A percentile compares a stretch with the other conserved stretches of the same genome.
Evolutionary conservation across 805 yeast species (phyloP).

Genomic region (Metschnikowia hibisci): DNA sequence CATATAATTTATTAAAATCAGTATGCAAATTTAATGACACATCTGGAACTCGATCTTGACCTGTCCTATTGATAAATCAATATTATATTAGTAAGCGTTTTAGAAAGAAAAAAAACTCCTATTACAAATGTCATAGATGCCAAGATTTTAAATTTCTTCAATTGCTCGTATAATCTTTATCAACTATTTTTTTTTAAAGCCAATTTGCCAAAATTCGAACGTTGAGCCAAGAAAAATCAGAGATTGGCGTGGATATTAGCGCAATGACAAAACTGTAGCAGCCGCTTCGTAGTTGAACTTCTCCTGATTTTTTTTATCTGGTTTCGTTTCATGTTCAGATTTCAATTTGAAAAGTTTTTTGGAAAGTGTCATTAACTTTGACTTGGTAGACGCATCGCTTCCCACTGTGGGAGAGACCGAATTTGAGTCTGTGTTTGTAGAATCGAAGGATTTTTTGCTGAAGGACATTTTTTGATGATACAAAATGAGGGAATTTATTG

Average conservation of each 20-base stretch:
- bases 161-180: too few species aligned
- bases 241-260: not conserved
- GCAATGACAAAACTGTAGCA: slow-evolving; percentile 8
- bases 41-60: too few species aligned
- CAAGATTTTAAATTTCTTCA: too few species aligned
- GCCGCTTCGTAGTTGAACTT: slow-evolving; percentile 10
- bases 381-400: not conserved
- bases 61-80: too few species aligned
- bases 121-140: too few species aligned
- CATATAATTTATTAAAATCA: too few species aligned
- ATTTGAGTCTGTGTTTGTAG: slow-evolving; percentile 4
- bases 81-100: too few species aligned
- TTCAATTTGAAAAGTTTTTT: slow-evolving; percentile 2
- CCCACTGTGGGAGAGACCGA: slow-evolving; percentile 9
- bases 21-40: too few species aligned
- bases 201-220: too few species aligned
- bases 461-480: slow-evolving; percentile 1
- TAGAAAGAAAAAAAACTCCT: too few species aligned
- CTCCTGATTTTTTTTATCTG: not conserved
- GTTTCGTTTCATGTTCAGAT: not conserved
- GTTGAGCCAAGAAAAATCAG: too few species aligned
- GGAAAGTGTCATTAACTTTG: slow-evolving; percentile 3
- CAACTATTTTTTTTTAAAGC: too few species aligned
- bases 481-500: not conserved
- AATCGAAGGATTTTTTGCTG: slow-evolving; percentile 12